phyloP scores from a whole-genome alignment of 345 rosid species.

The Populus simonii region DNA sequence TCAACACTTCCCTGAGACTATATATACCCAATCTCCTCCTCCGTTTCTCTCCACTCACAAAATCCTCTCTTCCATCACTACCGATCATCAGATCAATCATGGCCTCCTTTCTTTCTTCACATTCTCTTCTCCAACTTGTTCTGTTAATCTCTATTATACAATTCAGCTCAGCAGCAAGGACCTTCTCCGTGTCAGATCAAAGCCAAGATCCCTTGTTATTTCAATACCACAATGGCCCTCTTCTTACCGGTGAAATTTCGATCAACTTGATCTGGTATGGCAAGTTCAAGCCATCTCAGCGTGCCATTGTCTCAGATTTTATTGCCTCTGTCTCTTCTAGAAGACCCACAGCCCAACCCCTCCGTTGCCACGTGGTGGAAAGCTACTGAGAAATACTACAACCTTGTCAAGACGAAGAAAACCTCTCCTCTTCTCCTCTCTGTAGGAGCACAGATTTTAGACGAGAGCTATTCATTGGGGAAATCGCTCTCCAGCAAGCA shows the following conservation, averaged over 20 bases:
- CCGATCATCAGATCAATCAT: neutral
- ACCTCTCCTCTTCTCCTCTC: slow-evolving; percentile 3
- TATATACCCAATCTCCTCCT: neutral
- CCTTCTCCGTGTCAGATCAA: neutral
- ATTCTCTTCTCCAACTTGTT: neutral
- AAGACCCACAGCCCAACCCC: slow-evolving; percentile 1
- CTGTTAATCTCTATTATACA: slow-evolving; percentile 6
- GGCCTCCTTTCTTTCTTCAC: slow-evolving; percentile 4
- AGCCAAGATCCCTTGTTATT: slow-evolving; percentile 9
- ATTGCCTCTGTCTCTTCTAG: slow-evolving; percentile 9
- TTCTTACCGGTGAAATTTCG: slow-evolving; percentile 17
- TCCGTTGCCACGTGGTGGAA: slow-evolving; percentile 25
- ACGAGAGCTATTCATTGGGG: slow-evolving; percentile 21
- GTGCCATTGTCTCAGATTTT: slow-evolving; percentile 26
- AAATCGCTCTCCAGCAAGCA: slow-evolving; percentile 21
- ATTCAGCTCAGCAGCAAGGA: slow-evolving; percentile 11
- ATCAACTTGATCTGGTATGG: slow-evolving; percentile 30
- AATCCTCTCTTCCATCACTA: too few relatives aligned
- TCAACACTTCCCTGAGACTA: neutral
- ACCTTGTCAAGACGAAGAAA: slow-evolving; percentile 5
- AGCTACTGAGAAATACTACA: slow-evolving; percentile 18
- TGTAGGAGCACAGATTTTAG: slow-evolving; percentile 15
- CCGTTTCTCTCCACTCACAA: neutral
- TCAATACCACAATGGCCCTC: slow-evolving; percentile 28
- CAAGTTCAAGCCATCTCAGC: slow-evolving; percentile 22